These are phyloP conservation scores for Penicillium sclerotiorum DNA, from an alignment of 2,329 filamentous ascomycete species.

Conservation along the genomic window DNA sequence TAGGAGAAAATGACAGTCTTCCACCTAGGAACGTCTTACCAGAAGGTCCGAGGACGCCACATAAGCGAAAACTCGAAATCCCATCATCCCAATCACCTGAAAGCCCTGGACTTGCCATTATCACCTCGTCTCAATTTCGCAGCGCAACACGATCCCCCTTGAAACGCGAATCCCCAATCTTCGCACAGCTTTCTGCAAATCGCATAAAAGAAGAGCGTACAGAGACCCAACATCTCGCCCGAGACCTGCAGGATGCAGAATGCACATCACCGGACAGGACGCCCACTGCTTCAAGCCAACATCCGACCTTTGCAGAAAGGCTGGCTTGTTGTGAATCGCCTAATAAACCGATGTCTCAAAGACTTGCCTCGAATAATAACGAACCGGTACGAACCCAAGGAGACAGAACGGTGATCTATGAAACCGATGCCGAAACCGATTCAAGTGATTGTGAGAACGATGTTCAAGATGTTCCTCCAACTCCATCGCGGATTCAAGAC, in stretches of 20 bases:
- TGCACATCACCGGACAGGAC: conserved; percentile 3
- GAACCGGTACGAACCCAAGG: conserved; percentile 10
- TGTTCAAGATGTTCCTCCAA: conserved; percentile 13
- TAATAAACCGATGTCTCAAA: conserved; percentile 5
- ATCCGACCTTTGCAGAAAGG: background rate
- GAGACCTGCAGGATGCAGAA: conserved; percentile 8
- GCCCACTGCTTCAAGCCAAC: conserved; percentile 2
- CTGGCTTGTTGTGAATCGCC: conserved; percentile 1
- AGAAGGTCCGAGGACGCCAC: conserved; percentile 34
- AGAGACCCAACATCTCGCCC: background rate
- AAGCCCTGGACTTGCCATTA: conserved; percentile 41
- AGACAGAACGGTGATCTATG: conserved; percentile 42
- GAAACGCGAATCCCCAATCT: conserved; percentile 14
- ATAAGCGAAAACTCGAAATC: conserved; percentile 38
- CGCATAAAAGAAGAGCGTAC: conserved; percentile 27
- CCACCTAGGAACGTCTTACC: background rate
- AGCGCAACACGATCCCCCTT: conserved; percentile 31
- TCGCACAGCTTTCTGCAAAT: background rate
- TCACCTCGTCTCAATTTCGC: conserved; percentile 39
- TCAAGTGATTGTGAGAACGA: conserved; percentile 33
- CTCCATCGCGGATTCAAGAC: conserved; percentile 5
- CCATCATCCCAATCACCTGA: conserved; percentile 49
- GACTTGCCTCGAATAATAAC: background rate
- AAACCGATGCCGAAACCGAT: conserved; percentile 46
- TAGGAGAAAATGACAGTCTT: background rate